Conservation (phyloP, 805 yeast genomes). For the Debaryomyces hansenii region DNA sequence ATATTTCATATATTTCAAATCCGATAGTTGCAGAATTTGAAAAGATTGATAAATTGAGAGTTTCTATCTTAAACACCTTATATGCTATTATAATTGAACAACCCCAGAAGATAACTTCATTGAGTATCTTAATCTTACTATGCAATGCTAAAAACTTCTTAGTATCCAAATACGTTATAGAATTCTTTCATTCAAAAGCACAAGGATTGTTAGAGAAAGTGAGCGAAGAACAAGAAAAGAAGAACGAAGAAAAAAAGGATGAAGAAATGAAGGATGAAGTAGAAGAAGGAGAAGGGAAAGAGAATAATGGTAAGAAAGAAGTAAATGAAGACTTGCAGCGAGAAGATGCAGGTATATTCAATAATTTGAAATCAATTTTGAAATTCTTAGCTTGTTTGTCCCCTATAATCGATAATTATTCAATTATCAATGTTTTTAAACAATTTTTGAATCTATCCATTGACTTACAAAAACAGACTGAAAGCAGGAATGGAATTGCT, state of each 20-base stretch:
- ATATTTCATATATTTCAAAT: conserved; percentile 63
- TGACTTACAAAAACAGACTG: conserved; percentile 45
- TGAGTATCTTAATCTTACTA: conserved; percentile 65
- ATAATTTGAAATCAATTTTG: conserved; percentile 65
- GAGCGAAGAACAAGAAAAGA: conserved; percentile 11
- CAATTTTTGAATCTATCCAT: conserved; percentile 57
- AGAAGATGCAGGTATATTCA: conserved; percentile 60
- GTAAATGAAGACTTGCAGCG: conserved; percentile 45
- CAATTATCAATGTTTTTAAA: conserved; percentile 43
- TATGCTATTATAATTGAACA: conserved; percentile 78
- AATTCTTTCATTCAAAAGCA: conserved; percentile 63
- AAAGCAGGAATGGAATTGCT: conserved; percentile 55
- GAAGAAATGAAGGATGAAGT: not conserved
- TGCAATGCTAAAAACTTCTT: conserved; percentile 63
- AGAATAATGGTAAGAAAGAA: conserved; percentile 45
- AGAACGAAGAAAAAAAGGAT: conserved; percentile 4
- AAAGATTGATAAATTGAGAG: conserved; percentile 58
- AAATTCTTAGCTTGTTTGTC: conserved; percentile 69
- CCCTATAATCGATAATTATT: conserved; percentile 56
- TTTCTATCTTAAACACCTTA: conserved; percentile 60
- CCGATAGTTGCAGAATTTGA: conserved; percentile 68
- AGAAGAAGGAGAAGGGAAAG: conserved; percentile 24
- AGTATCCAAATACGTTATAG: conserved; percentile 69
- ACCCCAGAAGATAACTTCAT: conserved; percentile 82
- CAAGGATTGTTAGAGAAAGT: conserved; percentile 51